Evolutionary conservation across 1,284 basidiomycete species (phyloP), one percentile per base, ranked within the genome.

Genomic region (Phellopilus nigrolimitatus): DNA sequence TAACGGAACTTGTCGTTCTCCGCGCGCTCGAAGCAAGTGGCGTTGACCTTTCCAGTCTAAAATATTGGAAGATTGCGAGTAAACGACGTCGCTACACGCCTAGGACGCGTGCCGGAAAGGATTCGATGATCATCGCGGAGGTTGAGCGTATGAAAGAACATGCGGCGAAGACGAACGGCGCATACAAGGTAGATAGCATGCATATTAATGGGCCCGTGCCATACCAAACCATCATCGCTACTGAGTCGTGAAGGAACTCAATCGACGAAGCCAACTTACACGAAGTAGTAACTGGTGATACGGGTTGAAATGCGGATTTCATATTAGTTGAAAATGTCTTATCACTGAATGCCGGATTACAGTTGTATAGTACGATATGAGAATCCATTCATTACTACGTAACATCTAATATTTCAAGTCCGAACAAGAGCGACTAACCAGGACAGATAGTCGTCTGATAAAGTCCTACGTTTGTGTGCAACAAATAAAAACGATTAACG

Each of bases 201-300:
- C 65, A 67, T 54, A 56, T 65, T 49, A 62, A 65, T 28, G 64
- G 65, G 17, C 63, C 64, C 10, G 60, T 66, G 8, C 58, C 57
- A 12, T 66, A 66, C 50, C 61, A 61, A 40, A 59, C 60, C 2
- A 54, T 66, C 31, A 44, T 51, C 25, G 41, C 49, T 19, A 38
- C 36, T 13, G 49, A 51, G 36, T 30, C 34, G 4, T 51, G 33
- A 44, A 15, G 15, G 10, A 37, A n/a, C n/a, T n/a, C n/a, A n/a
- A n/a, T n/a, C n/a, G n/a, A n/a, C n/a, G n/a, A n/a, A n/a, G n/a
- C n/a, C n/a, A n/a, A n/a, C n/a, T n/a, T n/a, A n/a, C n/a, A n/a
- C n/a, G n/a, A n/a, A n/a, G n/a, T n/a, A n/a, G n/a, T n/a, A n/a
- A n/a, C n/a, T n/a, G n/a, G n/a, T n/a, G n/a, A n/a, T n/a, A n/a